Percentiles rank a stretch among this genome's conserved stretches.
Evolutionary conservation across 306 rosid genomes (phyloP).

Genomic region (Delonix regia): DNA sequence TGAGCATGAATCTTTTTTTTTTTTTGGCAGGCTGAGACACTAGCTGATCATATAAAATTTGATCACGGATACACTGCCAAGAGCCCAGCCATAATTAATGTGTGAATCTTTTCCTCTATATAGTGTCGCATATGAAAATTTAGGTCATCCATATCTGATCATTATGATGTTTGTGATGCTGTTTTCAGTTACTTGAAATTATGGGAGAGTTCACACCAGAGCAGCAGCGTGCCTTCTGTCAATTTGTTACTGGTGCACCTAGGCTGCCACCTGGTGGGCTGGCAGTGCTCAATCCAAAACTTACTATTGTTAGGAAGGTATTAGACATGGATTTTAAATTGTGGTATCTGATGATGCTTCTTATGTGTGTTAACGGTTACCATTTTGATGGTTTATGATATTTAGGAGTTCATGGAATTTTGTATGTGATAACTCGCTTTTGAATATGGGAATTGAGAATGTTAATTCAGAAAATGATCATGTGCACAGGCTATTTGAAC

Average conservation of each 20-base stretch:
- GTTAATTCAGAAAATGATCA: neutral
- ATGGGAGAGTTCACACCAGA: constrained; percentile 91
- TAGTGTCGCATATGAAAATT: constrained; percentile 16
- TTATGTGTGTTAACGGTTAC: neutral
- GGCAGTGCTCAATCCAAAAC: constrained; percentile 85
- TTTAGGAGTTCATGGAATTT: neutral
- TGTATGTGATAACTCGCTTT: no score
- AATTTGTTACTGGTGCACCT: constrained; percentile 97
- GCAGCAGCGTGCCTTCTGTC: constrained; percentile 92
- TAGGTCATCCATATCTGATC: constrained; percentile 22
- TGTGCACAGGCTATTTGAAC: neutral
- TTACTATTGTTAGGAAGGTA: constrained; percentile 97
- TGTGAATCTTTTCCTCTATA: constrained; percentile 38
- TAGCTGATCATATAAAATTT: constrained; percentile 86
- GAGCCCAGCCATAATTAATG: constrained; percentile 94
- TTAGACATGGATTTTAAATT: neutral
- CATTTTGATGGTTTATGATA: neutral
- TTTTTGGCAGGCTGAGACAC: constrained; percentile 86
- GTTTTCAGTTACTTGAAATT: constrained; percentile 76
- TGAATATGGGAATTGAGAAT: no score
- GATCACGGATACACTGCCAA: constrained; percentile 96
- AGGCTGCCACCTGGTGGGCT: constrained; percentile 93
- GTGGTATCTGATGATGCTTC: neutral
- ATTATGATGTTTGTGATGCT: constrained; percentile 32
- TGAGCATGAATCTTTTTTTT: neutral